Evolutionary conservation across 129 eudicot species (phyloP).

Genomic region (Calendula officinalis): DNA sequence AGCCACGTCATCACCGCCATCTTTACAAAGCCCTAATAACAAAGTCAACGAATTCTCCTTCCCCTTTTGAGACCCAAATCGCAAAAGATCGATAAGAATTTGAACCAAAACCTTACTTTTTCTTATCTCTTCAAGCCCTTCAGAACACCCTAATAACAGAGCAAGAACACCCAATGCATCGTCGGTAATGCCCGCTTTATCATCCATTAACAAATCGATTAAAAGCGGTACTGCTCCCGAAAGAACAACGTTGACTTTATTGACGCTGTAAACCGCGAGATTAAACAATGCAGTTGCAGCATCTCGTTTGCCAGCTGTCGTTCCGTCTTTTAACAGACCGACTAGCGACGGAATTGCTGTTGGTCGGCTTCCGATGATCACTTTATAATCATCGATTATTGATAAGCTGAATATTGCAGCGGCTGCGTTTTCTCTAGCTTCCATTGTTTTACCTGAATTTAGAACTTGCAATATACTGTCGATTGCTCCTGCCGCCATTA

Average conservation of each 20-base stretch:
- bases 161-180: conserved; percentile 69
- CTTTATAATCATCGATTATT: conserved; percentile 59
- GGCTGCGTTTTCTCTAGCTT: conserved; percentile 90
- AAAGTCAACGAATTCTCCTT: conserved; percentile 67
- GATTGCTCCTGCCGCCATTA: conserved; percentile 82
- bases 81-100: conserved; percentile 63
- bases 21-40: conserved; percentile 74
- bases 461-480: conserved; percentile 57
- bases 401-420: conserved; percentile 78
- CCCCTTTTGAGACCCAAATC: conserved; percentile 69
- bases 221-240: conserved; percentile 71
- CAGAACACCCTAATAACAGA: conserved; percentile 51
- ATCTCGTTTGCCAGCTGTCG: conserved; percentile 71
- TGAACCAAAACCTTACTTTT: conserved; percentile 49
- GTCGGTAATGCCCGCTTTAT: conserved; percentile 74
- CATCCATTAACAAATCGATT: conserved; percentile 63
- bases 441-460: conserved; percentile 61
- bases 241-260: conserved; percentile 47
- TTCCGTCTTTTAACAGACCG: conserved; percentile 61
- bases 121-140: conserved; percentile 57
- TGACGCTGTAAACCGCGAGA: conserved; percentile 54
- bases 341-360: conserved; percentile 67
- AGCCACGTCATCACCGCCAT: conserved; percentile 67
- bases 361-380: conserved; percentile 65
- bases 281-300: conserved; percentile 87